Evolutionary conservation across 495 filamentous ascomycete species (phyloP), one percentile per base, ranked within the genome.

Genomic region (Hyaloscypha variabilis): DNA sequence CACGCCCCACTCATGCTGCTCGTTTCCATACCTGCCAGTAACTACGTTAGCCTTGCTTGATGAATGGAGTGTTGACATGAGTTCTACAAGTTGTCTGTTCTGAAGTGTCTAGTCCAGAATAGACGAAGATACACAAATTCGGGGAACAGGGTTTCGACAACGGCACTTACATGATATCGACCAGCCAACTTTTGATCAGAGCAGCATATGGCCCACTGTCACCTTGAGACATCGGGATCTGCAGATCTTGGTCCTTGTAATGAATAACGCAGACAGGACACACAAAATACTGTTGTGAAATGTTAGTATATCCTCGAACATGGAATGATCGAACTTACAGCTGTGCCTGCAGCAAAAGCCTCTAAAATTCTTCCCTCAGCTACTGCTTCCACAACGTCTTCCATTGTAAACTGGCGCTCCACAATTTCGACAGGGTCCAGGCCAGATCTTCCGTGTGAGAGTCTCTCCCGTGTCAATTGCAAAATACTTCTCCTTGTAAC

Each of bases 261-360:
- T 88, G 84, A 72, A 97, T 93, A 29, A 83, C 77, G 11, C 83
- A 85, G 42, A 96, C 85, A 11, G 92, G 87, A 58, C 85, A 85
- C 71, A 97, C 85, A 74, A 96, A 97, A 81, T 84, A 95, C 83
- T 91, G 50, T 34, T 39, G 31, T 26, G n/a, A 8, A 31, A 14
- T 14, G 26, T 53, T 26, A 24, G 39, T n/a, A 17, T 24, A 3
- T 23, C 3, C 23, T 46, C 4, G 3, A 46, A 54, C 24, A 31
- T 19, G 17, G 24, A 36, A 25, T 34, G 62, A 51, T 74, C 52
- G 46, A 29, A 79, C 87, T 79, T 80, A 91, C 90, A 63, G 94
- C 94, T 70, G 94, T 97, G 11, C 94, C 94, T 49, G 89, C 87
- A 26, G 89, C 91, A 71, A 97, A 97, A 1, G 91, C 85, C 77